A percentile compares a stretch with the other conserved stretches of the same genome.
phyloP scores from a whole-genome alignment of 306 rosid genomes.

The Coriaria nepalensis region DNA sequence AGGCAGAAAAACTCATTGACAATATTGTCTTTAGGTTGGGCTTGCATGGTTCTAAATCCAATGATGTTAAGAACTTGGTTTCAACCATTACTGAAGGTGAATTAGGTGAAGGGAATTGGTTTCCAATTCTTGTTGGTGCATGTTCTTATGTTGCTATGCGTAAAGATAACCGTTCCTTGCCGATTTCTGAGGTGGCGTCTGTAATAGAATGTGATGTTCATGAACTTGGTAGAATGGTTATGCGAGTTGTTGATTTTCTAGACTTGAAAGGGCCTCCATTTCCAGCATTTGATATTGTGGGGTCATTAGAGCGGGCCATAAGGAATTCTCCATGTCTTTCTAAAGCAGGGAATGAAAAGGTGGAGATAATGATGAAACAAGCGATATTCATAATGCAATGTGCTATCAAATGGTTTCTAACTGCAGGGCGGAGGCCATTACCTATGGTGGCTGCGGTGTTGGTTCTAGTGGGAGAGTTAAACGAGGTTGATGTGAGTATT shows the following conservation, averaged over 20 bases:
- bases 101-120: conserved; percentile 58
- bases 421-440: conserved; percentile 57
- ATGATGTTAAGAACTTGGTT: conserved; percentile 32
- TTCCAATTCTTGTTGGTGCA: conserved; percentile 48
- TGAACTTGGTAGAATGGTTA: conserved; percentile 54
- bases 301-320: conserved; percentile 32
- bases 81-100: conserved; percentile 45
- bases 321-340: conserved; percentile 21
- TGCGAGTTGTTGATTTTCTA: conserved; percentile 36
- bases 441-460: conserved; percentile 67
- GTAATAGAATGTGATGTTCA: conserved; percentile 33
- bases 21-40: conserved; percentile 31
- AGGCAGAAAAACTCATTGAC: conserved; percentile 33
- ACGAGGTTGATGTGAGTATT: conserved; percentile 30
- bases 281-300: conserved; percentile 50
- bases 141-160: conserved; percentile 59
- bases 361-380: conserved; percentile 42
- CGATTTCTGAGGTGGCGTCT: conserved; percentile 45
- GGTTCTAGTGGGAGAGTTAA: conserved; percentile 48
- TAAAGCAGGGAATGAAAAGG: conserved; percentile 7
- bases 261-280: conserved; percentile 29
- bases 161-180: conserved; percentile 25
- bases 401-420: conserved; percentile 61
- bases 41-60: conserved; percentile 14
- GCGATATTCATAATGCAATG: conserved; percentile 60